These are phyloP conservation scores for Camelina hispida DNA, from an alignment of 345 rosid genomes.

Conservation along the genomic window DNA sequence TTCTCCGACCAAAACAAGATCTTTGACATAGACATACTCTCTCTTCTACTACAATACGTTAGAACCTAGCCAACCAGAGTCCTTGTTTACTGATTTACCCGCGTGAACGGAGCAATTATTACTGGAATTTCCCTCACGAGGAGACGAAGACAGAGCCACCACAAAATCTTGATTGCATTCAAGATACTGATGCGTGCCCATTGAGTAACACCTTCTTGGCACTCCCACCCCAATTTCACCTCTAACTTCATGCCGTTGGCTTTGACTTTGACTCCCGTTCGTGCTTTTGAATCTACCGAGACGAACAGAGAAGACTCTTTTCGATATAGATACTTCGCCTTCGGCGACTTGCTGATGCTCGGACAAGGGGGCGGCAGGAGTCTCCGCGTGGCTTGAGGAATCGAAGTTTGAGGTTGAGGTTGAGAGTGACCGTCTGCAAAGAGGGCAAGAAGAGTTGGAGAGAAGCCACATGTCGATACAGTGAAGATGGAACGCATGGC, in stretches of 20 bases:
- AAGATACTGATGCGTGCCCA: slow-evolving; percentile 71
- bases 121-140: neutral
- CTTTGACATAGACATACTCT: slow-evolving; percentile 67
- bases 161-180: slow-evolving; percentile 52
- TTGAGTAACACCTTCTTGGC: slow-evolving; percentile 71
- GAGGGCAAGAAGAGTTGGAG: slow-evolving; percentile 81
- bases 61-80: slow-evolving; percentile 33
- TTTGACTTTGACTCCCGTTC: slow-evolving; percentile 35
- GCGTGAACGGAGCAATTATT: slow-evolving; percentile 21
- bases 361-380: slow-evolving; percentile 12
- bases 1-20: slow-evolving; percentile 71
- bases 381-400: slow-evolving; percentile 40
- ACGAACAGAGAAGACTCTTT: slow-evolving; percentile 61
- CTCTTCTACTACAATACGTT: slow-evolving; percentile 39
- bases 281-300: slow-evolving; percentile 63
- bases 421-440: slow-evolving; percentile 62
- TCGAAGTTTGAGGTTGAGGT: slow-evolving; percentile 18
- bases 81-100: slow-evolving; percentile 19
- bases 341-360: slow-evolving; percentile 30
- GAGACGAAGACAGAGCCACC: slow-evolving; percentile 49
- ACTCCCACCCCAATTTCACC: slow-evolving; percentile 51
- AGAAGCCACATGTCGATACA: slow-evolving; percentile 86
- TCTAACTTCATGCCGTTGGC: slow-evolving; percentile 39
- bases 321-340: slow-evolving; percentile 35
- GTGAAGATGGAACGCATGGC: slow-evolving; percentile 75